Base-by-base conservation (phyloP, 371 early-diverging fungal genomes). In the Choanephora cucurbitarum region DNA sequence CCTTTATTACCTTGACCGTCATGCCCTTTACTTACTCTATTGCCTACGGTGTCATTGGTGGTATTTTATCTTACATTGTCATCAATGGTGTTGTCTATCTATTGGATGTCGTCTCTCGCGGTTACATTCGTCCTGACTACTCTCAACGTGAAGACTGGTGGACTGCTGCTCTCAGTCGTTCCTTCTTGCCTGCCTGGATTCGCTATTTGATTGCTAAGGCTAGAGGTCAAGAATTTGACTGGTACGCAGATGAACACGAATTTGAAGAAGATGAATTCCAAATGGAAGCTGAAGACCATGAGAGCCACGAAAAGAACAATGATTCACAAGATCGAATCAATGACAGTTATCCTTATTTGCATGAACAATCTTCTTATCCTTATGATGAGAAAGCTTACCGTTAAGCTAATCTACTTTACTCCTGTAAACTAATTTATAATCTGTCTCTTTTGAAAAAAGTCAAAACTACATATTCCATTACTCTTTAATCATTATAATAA, bases 21-120 rank as follows among this genome's bases (percentile, higher is more conserved):
- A 90, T 91, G 78, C 90, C 90, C 1, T 80, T 91, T 54, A 83
- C 87, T 8, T 90, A 88, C 73, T 83, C 84, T 5, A 86, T 88
- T 57, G 86, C 86, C 7, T 84, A 88, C 70, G 87, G 88, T 55
- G 69, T 88, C 28, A 86, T 88, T 59, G 84, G 80, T 15, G 88
- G 88, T 41, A 67, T 88, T 18, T 53, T 82, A 17, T 66, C 78
- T 28, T 88, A 84, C 50, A 69, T 85, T 34, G 52, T 78, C 57
- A 79, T 88, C 67, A 86, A 88, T 62, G 75, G 77, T 17, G 41
- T 73, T 17, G 73, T 77, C 10, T 80, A 51, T 22, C 8, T 85
- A 23, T 39, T 86, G 3, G 70, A 75, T 49, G 82, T 74, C 59
- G 56, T 70, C 9, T 70, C 80, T 19, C 60, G 76, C 17, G 86